These are phyloP conservation scores for Polytrichum formosum DNA, from an alignment of 225 moss, liverwort and hornwort species.

Conservation along the genomic window DNA sequence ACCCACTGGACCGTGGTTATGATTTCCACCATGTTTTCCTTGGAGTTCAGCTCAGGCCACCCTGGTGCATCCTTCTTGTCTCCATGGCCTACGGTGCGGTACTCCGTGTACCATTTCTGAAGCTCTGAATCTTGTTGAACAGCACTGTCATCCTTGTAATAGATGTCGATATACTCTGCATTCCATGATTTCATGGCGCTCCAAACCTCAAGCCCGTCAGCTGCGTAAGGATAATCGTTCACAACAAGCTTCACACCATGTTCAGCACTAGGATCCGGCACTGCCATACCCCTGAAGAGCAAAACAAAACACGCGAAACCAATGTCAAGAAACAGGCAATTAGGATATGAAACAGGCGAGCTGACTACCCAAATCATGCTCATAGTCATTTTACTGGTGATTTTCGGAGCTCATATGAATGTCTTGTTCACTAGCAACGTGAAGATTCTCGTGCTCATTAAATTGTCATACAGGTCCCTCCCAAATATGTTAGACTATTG, in stretches of 20 bases:
- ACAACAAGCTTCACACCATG: slow-evolving; percentile 42
- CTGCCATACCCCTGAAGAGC: slow-evolving; percentile 41
- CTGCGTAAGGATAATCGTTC: slow-evolving; percentile 52
- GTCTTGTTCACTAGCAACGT: too few species aligned
- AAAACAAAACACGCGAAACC: not conserved
- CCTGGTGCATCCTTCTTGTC: slow-evolving; percentile 30
- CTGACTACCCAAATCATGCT: too few species aligned
- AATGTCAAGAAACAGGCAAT: not conserved
- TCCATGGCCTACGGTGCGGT: slow-evolving; percentile 30
- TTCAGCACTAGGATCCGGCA: slow-evolving; percentile 20
- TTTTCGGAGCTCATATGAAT: too few species aligned
- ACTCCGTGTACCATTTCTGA: slow-evolving; percentile 27
- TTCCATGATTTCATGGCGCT: slow-evolving; percentile 42
- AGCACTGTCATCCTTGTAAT: slow-evolving; percentile 32
- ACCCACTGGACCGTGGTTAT: slow-evolving; percentile 53
- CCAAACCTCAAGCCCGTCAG: slow-evolving; percentile 56
- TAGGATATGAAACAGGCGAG: too few species aligned
- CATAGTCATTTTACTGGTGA: too few species aligned
- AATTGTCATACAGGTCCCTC: too few species aligned
- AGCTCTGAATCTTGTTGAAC: slow-evolving; percentile 32
- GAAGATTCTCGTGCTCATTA: too few species aligned
- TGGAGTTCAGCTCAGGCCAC: slow-evolving; percentile 31
- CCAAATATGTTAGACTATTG: too few species aligned
- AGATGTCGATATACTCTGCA: slow-evolving; percentile 33
- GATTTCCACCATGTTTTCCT: slow-evolving; percentile 42